phyloP scores from a whole-genome alignment of 2,329 filamentous ascomycete species.

The Fusarium ramigenum region DNA sequence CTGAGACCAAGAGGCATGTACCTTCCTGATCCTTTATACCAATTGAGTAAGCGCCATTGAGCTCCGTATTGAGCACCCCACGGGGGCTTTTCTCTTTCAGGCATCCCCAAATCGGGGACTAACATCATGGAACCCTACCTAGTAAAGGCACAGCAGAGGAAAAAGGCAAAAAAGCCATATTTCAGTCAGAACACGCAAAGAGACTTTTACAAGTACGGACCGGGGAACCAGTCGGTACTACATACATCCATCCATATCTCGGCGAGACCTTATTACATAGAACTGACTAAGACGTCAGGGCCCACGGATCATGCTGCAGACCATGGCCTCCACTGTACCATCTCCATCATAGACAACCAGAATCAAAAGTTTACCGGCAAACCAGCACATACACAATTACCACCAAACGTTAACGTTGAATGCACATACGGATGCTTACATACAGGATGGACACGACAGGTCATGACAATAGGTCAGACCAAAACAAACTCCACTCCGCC shows the following conservation, averaged over 20 bases:
- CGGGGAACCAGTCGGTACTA: background rate
- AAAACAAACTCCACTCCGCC: slow-evolving; percentile 25
- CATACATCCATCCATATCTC: slow-evolving; percentile 11
- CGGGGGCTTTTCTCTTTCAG: slow-evolving; percentile 16
- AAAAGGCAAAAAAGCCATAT: background rate
- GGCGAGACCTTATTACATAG: slow-evolving; percentile 20
- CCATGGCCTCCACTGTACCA: slow-evolving; percentile 12
- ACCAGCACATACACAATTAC: background rate
- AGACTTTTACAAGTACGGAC: background rate
- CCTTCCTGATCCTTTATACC: background rate
- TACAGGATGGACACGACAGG: background rate
- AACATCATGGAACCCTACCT: background rate
- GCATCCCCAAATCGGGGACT: slow-evolving; percentile 5
- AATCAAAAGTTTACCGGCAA: background rate
- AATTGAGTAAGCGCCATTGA: slow-evolving; percentile 4
- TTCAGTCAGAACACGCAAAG: background rate
- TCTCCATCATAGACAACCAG: slow-evolving; percentile 2
- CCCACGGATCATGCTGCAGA: slow-evolving; percentile 20
- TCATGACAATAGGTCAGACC: slow-evolving; percentile 11
- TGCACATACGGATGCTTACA: background rate
- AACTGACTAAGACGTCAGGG: slow-evolving; percentile 33
- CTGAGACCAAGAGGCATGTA: background rate
- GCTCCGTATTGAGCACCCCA: slow-evolving; percentile 9
- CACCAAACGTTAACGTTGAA: slow-evolving; percentile 16
- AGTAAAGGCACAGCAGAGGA: background rate